phyloP scores from a whole-genome alignment of 2,329 filamentous ascomycete species.

The Clonostachys solani region DNA sequence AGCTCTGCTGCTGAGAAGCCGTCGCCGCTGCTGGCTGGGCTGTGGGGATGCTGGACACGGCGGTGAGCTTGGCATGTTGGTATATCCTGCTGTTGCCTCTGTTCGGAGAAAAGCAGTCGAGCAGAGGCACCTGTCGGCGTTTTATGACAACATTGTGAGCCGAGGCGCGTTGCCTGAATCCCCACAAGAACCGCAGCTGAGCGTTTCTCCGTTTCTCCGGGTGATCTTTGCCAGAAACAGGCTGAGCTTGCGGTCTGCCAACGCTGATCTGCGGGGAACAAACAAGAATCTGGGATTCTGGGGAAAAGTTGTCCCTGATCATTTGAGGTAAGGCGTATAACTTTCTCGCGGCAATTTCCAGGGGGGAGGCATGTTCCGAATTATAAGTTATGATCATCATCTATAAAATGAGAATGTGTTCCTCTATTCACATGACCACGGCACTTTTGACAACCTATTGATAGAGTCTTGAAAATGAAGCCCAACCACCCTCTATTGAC shows the following conservation, averaged over 20 bases:
- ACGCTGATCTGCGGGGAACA: too few relatives aligned
- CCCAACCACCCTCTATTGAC: background rate
- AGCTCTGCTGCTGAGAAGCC: constrained; percentile 16
- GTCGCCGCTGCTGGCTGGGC: constrained; percentile 2
- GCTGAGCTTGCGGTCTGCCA: too few relatives aligned
- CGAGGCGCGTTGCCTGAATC: background rate
- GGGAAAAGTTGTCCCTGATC: too few relatives aligned
- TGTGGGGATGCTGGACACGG: too few relatives aligned
- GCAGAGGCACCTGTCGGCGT: background rate
- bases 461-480: background rate
- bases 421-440: too few relatives aligned
- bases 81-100: background rate
- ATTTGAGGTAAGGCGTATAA: too few relatives aligned
- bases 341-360: too few relatives aligned
- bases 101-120: background rate
- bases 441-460: background rate
- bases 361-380: too few relatives aligned
- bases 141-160: background rate
- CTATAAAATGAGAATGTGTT: too few relatives aligned
- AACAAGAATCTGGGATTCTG: too few relatives aligned
- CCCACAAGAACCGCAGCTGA: background rate
- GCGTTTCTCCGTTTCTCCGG: background rate
- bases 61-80: too few relatives aligned
- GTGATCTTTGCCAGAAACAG: background rate
- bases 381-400: too few relatives aligned